These are phyloP conservation scores for Yamadazyma mexicana DNA, from an alignment of 1,139 yeast genomes.

Conservation along the genomic window DNA sequence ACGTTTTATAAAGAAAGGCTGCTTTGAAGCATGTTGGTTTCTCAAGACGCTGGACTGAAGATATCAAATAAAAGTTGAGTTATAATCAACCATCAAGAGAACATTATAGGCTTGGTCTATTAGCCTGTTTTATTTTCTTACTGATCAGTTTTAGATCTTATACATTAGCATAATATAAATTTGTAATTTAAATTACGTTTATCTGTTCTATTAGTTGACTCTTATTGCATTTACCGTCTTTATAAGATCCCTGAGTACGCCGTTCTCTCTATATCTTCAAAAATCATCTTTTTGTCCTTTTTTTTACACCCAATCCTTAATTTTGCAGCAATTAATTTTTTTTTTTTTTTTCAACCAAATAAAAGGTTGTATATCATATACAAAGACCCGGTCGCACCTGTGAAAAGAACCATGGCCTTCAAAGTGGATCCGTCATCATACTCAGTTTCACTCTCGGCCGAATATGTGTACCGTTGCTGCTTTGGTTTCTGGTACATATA, in stretches of 20 bases:
- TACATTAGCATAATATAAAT: conserved; percentile 11
- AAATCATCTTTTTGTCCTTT: not conserved
- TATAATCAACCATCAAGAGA: not conserved
- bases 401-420: conserved; percentile 25
- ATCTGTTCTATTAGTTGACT: not conserved
- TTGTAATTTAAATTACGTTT: conserved; percentile 6
- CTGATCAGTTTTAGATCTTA: conserved; percentile 6
- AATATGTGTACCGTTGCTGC: conserved; percentile 2
- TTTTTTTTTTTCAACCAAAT: conserved; percentile 1
- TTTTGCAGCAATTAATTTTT: conserved; percentile 1
- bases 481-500: conserved; percentile 34
- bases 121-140: not conserved
- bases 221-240: not conserved
- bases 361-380: conserved; percentile 7
- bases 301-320: not conserved
- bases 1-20: not conserved
- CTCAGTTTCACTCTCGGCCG: conserved; percentile 13
- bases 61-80: not conserved
- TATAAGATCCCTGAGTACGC: too few relatives aligned
- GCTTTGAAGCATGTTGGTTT: not conserved
- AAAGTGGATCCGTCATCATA: conserved; percentile 24
- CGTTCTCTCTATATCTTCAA: too few relatives aligned
- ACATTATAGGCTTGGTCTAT: too few relatives aligned
- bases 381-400: conserved; percentile 36
- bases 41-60: too few relatives aligned